A percentile compares a stretch with the other conserved stretches of the same genome.
phyloP scores from a whole-genome alignment of 805 yeast species.

The Nakazawaea sp. region DNA sequence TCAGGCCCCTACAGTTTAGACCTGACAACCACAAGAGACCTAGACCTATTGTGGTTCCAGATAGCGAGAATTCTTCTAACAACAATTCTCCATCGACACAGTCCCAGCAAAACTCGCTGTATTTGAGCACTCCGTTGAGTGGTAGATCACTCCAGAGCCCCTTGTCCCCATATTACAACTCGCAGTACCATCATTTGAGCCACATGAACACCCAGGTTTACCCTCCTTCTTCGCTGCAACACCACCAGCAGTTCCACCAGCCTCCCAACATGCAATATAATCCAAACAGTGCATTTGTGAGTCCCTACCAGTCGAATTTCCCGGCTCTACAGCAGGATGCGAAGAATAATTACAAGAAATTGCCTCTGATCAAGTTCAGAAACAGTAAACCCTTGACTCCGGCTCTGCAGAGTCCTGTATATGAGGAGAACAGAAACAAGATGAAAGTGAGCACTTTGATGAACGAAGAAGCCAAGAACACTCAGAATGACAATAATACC shows the following conservation, averaged over 20 bases:
- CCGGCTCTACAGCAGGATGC: not conserved
- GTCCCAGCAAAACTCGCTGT: conserved; percentile 1
- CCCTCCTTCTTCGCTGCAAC: conserved; percentile 2
- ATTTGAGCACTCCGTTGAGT: conserved; percentile 8
- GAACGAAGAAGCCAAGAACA: conserved; percentile 4
- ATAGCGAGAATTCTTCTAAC: not conserved
- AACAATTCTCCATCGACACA: not conserved
- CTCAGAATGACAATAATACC: not conserved
- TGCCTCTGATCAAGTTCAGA: conserved; percentile 11
- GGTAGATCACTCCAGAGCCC: conserved; percentile 5
- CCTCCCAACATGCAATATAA: not conserved
- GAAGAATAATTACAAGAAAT: conserved; percentile 5
- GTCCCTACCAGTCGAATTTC: conserved; percentile 9
- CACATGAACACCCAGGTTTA: conserved; percentile 7
- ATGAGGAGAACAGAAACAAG: conserved; percentile 1
- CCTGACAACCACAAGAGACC: conserved; percentile 9
- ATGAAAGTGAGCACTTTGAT: conserved; percentile 9
- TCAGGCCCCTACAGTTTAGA: conserved; percentile 11
- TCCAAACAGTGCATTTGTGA: not conserved
- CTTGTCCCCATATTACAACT: conserved; percentile 9
- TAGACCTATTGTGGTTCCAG: conserved; percentile 11
- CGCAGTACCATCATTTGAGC: conserved; percentile 9
- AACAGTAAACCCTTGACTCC: not conserved
- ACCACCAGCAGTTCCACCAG: not conserved
- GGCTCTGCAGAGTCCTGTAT: conserved; percentile 1